These are phyloP conservation scores for Polyporus arcularius DNA, from an alignment of 768 basidiomycete species.

Conservation along the genomic window DNA sequence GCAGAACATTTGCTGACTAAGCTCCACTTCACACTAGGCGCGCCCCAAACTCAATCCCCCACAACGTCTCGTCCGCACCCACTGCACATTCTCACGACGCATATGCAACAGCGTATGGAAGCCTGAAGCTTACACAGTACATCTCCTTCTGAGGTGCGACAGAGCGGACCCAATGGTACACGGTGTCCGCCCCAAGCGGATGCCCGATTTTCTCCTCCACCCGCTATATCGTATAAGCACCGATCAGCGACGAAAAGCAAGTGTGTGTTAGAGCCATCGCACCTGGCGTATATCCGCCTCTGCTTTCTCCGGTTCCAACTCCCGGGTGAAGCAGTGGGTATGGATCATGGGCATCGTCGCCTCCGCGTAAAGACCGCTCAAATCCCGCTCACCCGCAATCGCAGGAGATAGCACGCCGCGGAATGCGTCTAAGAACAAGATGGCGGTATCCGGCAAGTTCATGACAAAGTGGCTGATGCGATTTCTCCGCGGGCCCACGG, in stretches of 20 bases:
- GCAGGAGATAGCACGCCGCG: conserved; percentile 61
- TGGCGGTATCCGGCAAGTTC: conserved; percentile 94
- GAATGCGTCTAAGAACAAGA: conserved; percentile 88
- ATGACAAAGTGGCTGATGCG: conserved; percentile 90
- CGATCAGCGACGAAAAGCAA: conserved; percentile 14
- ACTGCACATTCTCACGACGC: not conserved
- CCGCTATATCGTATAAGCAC: conserved; percentile 48
- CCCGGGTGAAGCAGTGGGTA: conserved; percentile 94
- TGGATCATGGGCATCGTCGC: conserved; percentile 84
- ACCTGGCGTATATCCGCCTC: conserved; percentile 82
- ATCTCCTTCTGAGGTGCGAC: conserved; percentile 97
- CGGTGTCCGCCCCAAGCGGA: conserved; percentile 48
- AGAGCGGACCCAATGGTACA: conserved; percentile 79
- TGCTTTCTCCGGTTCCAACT: conserved; percentile 67
- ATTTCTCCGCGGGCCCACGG: conserved; percentile 41
- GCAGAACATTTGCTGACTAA: conserved; percentile 28
- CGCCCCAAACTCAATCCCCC: not conserved
- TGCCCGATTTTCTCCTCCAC: conserved; percentile 67
- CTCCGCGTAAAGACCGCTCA: conserved; percentile 44
- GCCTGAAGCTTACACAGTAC: conserved; percentile 92
- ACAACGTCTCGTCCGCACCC: not conserved
- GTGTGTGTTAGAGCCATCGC: conserved; percentile 6
- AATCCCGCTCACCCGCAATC: conserved; percentile 42
- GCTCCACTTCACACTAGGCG: not conserved
- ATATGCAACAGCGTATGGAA: conserved; percentile 50